Conservation (phyloP, 2,329 filamentous ascomycete genomes). For the Plectosphaerella sp. region DNA sequence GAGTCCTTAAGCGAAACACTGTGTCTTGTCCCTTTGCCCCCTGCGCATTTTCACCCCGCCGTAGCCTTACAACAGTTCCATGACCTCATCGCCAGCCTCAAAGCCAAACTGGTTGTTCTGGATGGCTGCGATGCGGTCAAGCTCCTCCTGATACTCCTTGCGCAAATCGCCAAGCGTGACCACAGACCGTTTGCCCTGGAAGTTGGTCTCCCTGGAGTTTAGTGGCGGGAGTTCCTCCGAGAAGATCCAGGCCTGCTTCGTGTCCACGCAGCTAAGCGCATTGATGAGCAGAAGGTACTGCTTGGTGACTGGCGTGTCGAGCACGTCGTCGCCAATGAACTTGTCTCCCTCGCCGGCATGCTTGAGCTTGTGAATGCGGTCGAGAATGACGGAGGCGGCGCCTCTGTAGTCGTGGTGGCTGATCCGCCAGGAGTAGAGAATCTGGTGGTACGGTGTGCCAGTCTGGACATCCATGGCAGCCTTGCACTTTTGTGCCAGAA, state of each 20-base stretch:
- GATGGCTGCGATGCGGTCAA: constrained; percentile 84
- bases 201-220: constrained; percentile 7
- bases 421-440: constrained; percentile 88
- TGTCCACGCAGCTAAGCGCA: constrained; percentile 77
- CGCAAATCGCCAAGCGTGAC: constrained; percentile 82
- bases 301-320: constrained; percentile 63
- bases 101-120: constrained; percentile 88
- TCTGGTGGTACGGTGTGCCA: constrained; percentile 74
- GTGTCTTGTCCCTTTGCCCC: constrained; percentile 5
- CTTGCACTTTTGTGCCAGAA: constrained; percentile 68
- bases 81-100: constrained; percentile 44
- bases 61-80: constrained; percentile 41
- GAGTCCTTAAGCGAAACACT: neutral
- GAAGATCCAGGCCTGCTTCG: constrained; percentile 76
- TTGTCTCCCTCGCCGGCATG: constrained; percentile 55
- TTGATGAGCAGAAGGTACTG: constrained; percentile 93
- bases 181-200: constrained; percentile 60
- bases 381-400: constrained; percentile 57
- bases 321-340: constrained; percentile 47
- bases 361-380: constrained; percentile 59
- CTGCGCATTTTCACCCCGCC: constrained; percentile 3
- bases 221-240: constrained; percentile 31
- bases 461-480: constrained; percentile 60
- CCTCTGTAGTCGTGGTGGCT: constrained; percentile 83
- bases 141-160: constrained; percentile 82